Conservation (phyloP, 2,329 filamentous ascomycete species). For the Epichloe hybrida region DNA sequence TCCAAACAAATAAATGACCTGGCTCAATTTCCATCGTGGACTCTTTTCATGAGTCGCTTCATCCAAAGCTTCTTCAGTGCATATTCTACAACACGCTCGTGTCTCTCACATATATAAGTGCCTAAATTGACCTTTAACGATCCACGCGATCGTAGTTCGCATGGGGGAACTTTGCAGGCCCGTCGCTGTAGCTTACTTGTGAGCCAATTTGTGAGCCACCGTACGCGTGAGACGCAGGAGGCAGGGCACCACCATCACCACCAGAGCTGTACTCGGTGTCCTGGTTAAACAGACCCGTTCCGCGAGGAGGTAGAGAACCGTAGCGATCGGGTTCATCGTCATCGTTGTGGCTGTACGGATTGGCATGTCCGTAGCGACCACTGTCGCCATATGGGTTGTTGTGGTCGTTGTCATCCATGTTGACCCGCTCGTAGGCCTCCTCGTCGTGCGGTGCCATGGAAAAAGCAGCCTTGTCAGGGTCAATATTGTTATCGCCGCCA, state of each 20-base stretch:
- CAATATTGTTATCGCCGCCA: slow-evolving; percentile 37
- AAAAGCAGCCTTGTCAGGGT: slow-evolving; percentile 57
- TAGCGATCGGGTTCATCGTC: slow-evolving; percentile 26
- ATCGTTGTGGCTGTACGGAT: slow-evolving; percentile 26
- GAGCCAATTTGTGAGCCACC: slow-evolving; percentile 26
- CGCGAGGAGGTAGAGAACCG: slow-evolving; percentile 22
- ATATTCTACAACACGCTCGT: slow-evolving; percentile 7
- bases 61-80: neutral
- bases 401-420: slow-evolving; percentile 40
- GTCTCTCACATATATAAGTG: slow-evolving; percentile 7
- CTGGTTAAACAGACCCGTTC: slow-evolving; percentile 33
- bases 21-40: neutral
- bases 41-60: neutral
- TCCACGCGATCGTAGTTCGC: slow-evolving; percentile 42
- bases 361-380: slow-evolving; percentile 23
- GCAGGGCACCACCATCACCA: slow-evolving; percentile 11
- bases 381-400: slow-evolving; percentile 18
- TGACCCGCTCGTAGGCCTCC: slow-evolving; percentile 49
- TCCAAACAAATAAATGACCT: neutral
- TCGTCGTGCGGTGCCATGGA: slow-evolving; percentile 54
- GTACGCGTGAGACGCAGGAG: slow-evolving; percentile 12
- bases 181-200: slow-evolving; percentile 31
- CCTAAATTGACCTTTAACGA: slow-evolving; percentile 12
- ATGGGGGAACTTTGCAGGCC: slow-evolving; percentile 40
- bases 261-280: slow-evolving; percentile 34